Evolutionary conservation across 1,139 yeast species (phyloP).

Genomic region (Yamadazyma friedrichii): DNA sequence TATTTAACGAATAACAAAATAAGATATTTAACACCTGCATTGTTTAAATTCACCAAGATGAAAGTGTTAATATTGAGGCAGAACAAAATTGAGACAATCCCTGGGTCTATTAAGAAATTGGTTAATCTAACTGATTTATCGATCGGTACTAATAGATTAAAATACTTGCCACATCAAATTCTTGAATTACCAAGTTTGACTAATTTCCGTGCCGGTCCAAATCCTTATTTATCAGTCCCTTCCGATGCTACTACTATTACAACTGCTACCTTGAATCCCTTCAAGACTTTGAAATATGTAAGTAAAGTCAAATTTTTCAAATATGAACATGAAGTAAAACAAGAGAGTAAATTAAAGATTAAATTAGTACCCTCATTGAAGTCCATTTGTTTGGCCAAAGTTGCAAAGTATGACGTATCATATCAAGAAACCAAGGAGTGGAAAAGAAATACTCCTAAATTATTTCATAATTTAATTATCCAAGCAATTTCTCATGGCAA

Average conservation of each 20-base stretch:
- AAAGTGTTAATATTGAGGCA: constrained; percentile 44
- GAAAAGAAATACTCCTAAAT: constrained; percentile 38
- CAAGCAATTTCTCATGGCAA: constrained; percentile 42
- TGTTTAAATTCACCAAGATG: constrained; percentile 41
- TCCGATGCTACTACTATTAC: constrained; percentile 25
- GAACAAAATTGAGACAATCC: constrained; percentile 34
- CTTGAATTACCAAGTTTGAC: constrained; percentile 28
- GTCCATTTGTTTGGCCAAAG: constrained; percentile 31
- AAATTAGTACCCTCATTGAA: constrained; percentile 30
- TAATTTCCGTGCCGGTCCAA: constrained; percentile 45
- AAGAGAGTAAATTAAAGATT: neutral
- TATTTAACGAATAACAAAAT: constrained; percentile 39
- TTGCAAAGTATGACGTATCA: constrained; percentile 44
- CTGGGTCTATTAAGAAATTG: constrained; percentile 35
- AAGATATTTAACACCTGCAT: constrained; percentile 31
- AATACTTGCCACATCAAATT: constrained; percentile 36
- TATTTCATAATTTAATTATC: constrained; percentile 34
- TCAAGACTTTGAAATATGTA: constrained; percentile 19
- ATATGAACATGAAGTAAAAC: constrained; percentile 9
- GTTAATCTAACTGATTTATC: constrained; percentile 37
- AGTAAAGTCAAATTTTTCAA: constrained; percentile 23
- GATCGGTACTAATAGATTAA: constrained; percentile 37
- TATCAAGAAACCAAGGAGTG: constrained; percentile 45
- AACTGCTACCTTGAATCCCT: constrained; percentile 13
- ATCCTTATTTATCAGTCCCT: constrained; percentile 34